Base-by-base conservation (phyloP, 2,329 filamentous ascomycete genomes). In the Mycogone perniciosa region DNA sequence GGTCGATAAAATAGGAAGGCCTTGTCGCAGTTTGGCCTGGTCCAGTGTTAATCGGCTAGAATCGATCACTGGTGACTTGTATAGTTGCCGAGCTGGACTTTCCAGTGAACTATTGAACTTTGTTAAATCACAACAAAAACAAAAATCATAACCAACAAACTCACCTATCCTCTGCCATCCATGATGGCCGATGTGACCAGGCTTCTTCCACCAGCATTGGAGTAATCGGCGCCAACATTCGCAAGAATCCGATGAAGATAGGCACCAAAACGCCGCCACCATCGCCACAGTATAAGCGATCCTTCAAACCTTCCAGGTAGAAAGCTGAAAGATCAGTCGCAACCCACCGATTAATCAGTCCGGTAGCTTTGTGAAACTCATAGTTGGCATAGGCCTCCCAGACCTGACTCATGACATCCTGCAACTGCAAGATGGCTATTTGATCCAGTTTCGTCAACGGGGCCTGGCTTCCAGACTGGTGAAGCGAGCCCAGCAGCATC, bases 261-360 rank as follows among this genome's bases (percentile, higher is more conserved):
- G 79, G 75, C 57, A 81, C 77, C 44, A 88, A 69, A 4, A 79
- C 74, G 43, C 86, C 85, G 10, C 79, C 76, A 10, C 80, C 80
- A 54, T 84, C 80, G 31, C 87, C 88, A 42, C 91, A 93, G 72
- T 99, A 99, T 1, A 97, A 75, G 3, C 89, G 79, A 62, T 99
- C 93, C 68, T 99, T 99, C 60, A 91, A 76, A 0, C 88, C 84
- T 68, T 99, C 93, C 51, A 99, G 82, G 67, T 97, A 99, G 67
- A 96, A 95, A 0, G 92, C 86, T 0, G 90, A 96, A 27, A 99
- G 77, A 58, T 96, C 88, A 27, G 77, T 82, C 50, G 84, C 82
- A 53, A 95, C 77, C 84, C 91, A 96, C 56, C 81, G 80, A 67
- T 91, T 95, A 56, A 97, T 76, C 4, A 78, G 70, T 53, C 76